Percentiles rank a stretch among this genome's conserved stretches.
These are phyloP conservation scores for Saccharomycopsis lassenensis DNA, from an alignment of 805 yeast species.

Conservation along the genomic window DNA sequence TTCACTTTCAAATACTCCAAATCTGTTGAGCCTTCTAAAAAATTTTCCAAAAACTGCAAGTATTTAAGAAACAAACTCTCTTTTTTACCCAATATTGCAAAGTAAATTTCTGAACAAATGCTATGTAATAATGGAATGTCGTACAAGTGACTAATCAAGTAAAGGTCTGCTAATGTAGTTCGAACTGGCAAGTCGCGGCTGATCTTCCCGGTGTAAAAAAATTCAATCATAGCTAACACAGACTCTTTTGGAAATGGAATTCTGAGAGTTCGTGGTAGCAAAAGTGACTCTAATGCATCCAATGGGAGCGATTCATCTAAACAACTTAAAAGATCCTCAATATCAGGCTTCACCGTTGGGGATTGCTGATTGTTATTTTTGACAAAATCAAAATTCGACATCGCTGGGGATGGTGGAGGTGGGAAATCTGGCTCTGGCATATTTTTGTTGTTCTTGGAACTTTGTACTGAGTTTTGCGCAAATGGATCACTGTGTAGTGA, in stretches of 20 bases:
- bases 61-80: constrained; percentile 36
- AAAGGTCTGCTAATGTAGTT: constrained; percentile 33
- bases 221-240: constrained; percentile 58
- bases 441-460: too few relatives aligned
- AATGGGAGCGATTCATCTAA: too few relatives aligned
- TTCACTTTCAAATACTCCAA: too few relatives aligned
- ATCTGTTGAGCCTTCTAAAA: too few relatives aligned
- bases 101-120: constrained; percentile 49
- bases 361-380: too few relatives aligned
- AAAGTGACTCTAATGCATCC: constrained; percentile 53
- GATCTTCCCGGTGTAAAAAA: constrained; percentile 67
- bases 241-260: constrained; percentile 56
- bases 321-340: too few relatives aligned
- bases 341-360: too few relatives aligned
- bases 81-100: constrained; percentile 56
- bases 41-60: constrained; percentile 21
- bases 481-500: too few relatives aligned
- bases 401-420: too few relatives aligned
- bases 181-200: constrained; percentile 61
- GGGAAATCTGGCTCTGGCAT: too few relatives aligned
- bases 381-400: too few relatives aligned
- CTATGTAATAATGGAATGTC: constrained; percentile 63
- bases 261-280: constrained; percentile 56
- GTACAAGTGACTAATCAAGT: constrained; percentile 40
- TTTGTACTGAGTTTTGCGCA: too few relatives aligned